Evolutionary conservation across 257 asterid species (phyloP), one percentile per base, ranked within the genome.

Genomic region (Mentha longifolia): DNA sequence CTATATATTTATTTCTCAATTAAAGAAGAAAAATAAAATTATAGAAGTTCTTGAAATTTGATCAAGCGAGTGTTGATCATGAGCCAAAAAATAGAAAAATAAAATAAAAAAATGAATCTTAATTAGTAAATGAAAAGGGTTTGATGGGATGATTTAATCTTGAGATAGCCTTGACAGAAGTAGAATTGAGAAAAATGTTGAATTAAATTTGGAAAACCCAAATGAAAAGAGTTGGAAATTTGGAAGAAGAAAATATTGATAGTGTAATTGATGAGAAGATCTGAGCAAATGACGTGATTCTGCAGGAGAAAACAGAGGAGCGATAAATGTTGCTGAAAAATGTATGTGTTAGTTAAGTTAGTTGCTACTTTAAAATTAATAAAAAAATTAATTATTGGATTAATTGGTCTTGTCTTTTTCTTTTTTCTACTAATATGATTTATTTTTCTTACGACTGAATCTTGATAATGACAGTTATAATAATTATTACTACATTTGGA

Each of bases 291-390:
- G 69, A 64, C 14, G 56, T 43, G 69, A 9, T 25, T 41, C 12
- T 42, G 41, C 7, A 22, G 69, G 69, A 64, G 69, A 64, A 64
- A 64, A 64, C 39, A 25, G 56, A 64, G 69, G 69, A 64, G 56
- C 69, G 69, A 64, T 3, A 64, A 64, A 42, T 64, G 69, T 45
- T 64, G 69, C 69, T 64, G 69, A 64, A 43, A 56, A 64, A 51
- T 64, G 56, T 43, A 7, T 22, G 5, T 43, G 69, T 64, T 64
- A 43, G 69, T 64, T 64, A 64, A 64, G 56, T 43, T 64, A 64
- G 69, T 64, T 64, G 68, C 13, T 20, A 43, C 0, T 43, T 43
- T 28, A 28, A 41, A 12, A 22, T 28, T 6, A 5, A 22, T 1
- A 22, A 22, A 15, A 17, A 14, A 11, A 17, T 71, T 37, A 5